These are phyloP conservation scores for Nannizzia gypsea DNA, from an alignment of 2,329 filamentous ascomycete genomes.

Conservation along the genomic window DNA sequence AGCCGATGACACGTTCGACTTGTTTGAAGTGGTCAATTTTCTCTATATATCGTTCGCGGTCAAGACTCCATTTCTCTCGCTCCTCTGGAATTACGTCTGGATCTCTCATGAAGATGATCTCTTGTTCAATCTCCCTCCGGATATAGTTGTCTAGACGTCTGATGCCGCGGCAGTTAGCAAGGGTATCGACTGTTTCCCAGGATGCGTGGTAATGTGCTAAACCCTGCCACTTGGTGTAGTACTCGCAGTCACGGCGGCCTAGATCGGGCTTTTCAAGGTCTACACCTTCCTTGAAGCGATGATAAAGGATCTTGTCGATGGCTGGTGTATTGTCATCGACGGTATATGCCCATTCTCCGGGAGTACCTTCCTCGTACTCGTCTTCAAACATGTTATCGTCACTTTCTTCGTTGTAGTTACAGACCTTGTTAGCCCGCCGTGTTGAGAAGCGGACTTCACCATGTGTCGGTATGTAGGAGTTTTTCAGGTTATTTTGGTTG, in stretches of 20 bases:
- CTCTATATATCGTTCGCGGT: constrained; percentile 81
- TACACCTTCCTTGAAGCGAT: constrained; percentile 60
- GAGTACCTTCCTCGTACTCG: constrained; percentile 49
- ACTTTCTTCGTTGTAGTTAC: constrained; percentile 57
- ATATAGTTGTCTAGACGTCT: constrained; percentile 93
- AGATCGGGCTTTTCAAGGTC: constrained; percentile 28
- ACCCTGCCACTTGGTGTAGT: constrained; percentile 88
- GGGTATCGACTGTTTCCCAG: constrained; percentile 70
- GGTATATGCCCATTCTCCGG: constrained; percentile 54
- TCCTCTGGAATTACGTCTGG: constrained; percentile 69
- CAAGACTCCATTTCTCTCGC: constrained; percentile 87
- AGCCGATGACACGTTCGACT: constrained; percentile 83
- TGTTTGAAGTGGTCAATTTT: constrained; percentile 80
- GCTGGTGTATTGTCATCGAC: constrained; percentile 69
- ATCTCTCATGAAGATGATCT: constrained; percentile 64
- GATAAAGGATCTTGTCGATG: constrained; percentile 83
- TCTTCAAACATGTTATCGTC: constrained; percentile 47
- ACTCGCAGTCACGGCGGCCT: constrained; percentile 66
- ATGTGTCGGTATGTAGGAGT: constrained; percentile 52
- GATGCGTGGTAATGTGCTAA: constrained; percentile 92
- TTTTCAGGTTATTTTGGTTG: constrained; percentile 50
- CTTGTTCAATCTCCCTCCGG: constrained; percentile 66
- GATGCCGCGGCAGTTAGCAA: constrained; percentile 68
- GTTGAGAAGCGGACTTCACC: constrained; percentile 87
- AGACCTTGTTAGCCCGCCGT: constrained; percentile 64